Evolutionary conservation across 768 basidiomycete genomes (phyloP).

Genomic region (Macrolepiota dolichaula): DNA sequence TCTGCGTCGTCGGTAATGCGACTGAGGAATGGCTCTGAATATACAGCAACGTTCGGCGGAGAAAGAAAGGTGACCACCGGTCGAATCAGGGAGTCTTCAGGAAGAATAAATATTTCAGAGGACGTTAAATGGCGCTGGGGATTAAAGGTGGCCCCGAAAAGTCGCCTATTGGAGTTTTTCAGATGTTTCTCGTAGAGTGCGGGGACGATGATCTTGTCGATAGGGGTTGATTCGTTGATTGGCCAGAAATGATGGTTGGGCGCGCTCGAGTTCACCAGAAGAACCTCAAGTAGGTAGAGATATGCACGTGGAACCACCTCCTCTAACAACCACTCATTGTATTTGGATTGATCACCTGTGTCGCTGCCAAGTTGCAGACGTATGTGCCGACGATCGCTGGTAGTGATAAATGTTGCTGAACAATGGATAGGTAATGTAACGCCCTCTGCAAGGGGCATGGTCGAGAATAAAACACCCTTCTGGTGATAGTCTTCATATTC

Average conservation of each 20-base stretch:
- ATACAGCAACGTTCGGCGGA: background rate
- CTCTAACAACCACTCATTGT: conserved; percentile 41
- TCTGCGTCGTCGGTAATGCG: conserved; percentile 4
- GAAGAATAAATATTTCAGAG: conserved; percentile 1
- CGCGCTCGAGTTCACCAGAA: background rate
- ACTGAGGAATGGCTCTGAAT: conserved; percentile 6
- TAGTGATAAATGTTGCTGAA: conserved; percentile 42
- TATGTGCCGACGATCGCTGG: conserved; percentile 42
- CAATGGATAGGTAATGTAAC: conserved; percentile 43
- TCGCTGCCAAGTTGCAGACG: conserved; percentile 28
- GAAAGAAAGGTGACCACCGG: background rate
- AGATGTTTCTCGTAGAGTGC: conserved; percentile 7
- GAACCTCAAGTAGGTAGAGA: conserved; percentile 32
- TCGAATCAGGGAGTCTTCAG: background rate
- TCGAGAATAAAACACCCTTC: conserved; percentile 33
- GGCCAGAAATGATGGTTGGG: conserved; percentile 12
- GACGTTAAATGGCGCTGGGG: background rate
- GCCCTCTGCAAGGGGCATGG: conserved; percentile 35
- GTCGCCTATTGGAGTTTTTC: background rate
- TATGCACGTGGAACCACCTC: conserved; percentile 34
- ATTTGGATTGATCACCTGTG: conserved; percentile 26
- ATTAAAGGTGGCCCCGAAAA: conserved; percentile 1
- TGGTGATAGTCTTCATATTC: conserved; percentile 11
- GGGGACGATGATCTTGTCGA: background rate
- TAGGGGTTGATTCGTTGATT: background rate